Percentiles rank a stretch among this genome's conserved stretches.
These are phyloP conservation scores for Fibroporia radiculosa DNA, from an alignment of 768 basidiomycete species.

Conservation along the genomic window DNA sequence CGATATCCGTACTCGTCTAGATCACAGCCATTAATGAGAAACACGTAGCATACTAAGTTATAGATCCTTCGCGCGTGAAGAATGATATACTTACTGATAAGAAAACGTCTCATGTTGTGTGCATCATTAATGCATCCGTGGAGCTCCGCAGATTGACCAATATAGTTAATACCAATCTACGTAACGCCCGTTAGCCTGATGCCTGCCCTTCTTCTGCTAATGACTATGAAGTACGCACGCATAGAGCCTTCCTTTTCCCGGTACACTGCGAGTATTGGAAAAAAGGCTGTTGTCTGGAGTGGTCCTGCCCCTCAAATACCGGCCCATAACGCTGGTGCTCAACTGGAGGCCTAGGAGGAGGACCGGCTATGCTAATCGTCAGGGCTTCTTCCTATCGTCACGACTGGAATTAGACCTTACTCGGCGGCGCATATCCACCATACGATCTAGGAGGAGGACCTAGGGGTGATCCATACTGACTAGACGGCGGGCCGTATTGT, in stretches of 20 bases:
- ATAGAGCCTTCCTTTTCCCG: slow-evolving; percentile 47
- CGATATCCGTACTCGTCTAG: slow-evolving; percentile 39
- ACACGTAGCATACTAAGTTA: no score
- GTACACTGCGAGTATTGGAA: slow-evolving; percentile 53
- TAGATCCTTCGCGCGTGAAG: background rate
- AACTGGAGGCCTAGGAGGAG: slow-evolving; percentile 25
- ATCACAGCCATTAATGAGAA: no score
- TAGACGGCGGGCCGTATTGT: slow-evolving; percentile 1
- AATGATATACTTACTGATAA: slow-evolving; percentile 25
- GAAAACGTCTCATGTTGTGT: slow-evolving; percentile 42
- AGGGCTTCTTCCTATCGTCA: background rate
- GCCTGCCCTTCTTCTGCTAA: background rate
- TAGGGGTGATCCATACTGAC: background rate
- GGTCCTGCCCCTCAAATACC: slow-evolving; percentile 26
- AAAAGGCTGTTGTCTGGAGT: slow-evolving; percentile 31
- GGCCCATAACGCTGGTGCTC: slow-evolving; percentile 40
- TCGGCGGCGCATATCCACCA: slow-evolving; percentile 16
- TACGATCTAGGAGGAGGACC: slow-evolving; percentile 1
- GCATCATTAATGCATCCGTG: slow-evolving; percentile 58
- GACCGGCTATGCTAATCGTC: slow-evolving; percentile 15
- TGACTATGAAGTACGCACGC: slow-evolving; percentile 27
- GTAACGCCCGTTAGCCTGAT: background rate
- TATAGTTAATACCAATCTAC: slow-evolving; percentile 51
- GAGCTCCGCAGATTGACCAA: slow-evolving; percentile 33
- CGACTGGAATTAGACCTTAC: slow-evolving; percentile 10